A percentile compares a stretch with the other conserved stretches of the same genome.
phyloP scores from a whole-genome alignment of 2,329 filamentous ascomycete species.

The Aspergillus sp. region DNA sequence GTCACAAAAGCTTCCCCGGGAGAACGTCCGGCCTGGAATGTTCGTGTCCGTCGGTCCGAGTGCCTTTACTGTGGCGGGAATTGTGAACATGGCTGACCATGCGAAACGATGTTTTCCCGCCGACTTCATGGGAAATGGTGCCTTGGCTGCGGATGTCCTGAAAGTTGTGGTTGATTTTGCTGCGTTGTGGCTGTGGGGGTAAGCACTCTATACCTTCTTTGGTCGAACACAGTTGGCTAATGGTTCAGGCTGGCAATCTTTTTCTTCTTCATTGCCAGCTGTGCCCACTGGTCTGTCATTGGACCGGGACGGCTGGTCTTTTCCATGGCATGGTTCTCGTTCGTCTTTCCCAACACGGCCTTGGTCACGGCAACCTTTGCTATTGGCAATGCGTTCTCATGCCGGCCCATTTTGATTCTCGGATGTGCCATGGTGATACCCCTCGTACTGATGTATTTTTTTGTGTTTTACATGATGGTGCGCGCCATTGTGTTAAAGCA shows the following conservation, averaged over 20 bases:
- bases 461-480: constrained; percentile 70
- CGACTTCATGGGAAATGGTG: constrained; percentile 58
- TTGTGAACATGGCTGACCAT: constrained; percentile 57
- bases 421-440: constrained; percentile 67
- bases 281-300: constrained; percentile 69
- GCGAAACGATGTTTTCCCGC: constrained; percentile 49
- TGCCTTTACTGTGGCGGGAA: constrained; percentile 64
- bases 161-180: constrained; percentile 60
- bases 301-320: constrained; percentile 65
- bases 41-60: constrained; percentile 80
- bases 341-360: constrained; percentile 78
- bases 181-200: constrained; percentile 76
- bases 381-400: constrained; percentile 63
- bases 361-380: constrained; percentile 71
- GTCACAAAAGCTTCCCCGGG: constrained; percentile 79
- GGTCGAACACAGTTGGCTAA: neutral
- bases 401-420: constrained; percentile 61
- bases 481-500: constrained; percentile 64
- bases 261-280: constrained; percentile 80
- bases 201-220: constrained; percentile 11
- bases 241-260: constrained; percentile 64
- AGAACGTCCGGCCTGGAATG: constrained; percentile 76
- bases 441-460: constrained; percentile 66
- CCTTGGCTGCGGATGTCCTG: constrained; percentile 55
- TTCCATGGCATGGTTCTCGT: constrained; percentile 83